Conservation (phyloP, 768 basidiomycete genomes). For the Termitomyces sp. region DNA sequence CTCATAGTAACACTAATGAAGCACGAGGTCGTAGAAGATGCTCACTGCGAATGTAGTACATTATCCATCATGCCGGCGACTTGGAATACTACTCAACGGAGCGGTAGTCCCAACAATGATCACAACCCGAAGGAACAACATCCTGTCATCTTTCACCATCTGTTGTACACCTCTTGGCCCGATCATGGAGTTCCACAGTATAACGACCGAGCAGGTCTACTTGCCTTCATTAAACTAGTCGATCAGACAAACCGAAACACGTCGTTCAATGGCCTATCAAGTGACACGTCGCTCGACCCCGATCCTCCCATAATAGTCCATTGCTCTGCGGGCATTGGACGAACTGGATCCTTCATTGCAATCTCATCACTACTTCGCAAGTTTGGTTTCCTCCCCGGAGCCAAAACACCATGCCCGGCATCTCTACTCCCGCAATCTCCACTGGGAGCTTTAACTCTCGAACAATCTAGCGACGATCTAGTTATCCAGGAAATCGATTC, state of each 20-base stretch:
- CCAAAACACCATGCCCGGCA: conserved; percentile 22
- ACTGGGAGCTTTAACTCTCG: conserved; percentile 50
- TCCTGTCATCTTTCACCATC: conserved; percentile 55
- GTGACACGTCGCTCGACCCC: conserved; percentile 30
- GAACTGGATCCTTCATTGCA: conserved; percentile 84
- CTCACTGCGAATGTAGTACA: conserved; percentile 56
- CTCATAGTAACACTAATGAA: conserved; percentile 56
- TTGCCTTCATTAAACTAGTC: conserved; percentile 60
- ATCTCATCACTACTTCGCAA: conserved; percentile 72
- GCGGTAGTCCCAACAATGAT: background rate
- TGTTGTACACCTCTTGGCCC: conserved; percentile 77
- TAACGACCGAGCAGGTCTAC: conserved; percentile 51
- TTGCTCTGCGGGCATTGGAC: conserved; percentile 85
- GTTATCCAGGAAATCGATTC: conserved; percentile 71
- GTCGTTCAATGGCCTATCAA: conserved; percentile 21
- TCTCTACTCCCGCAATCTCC: conserved; percentile 40
- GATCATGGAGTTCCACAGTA: conserved; percentile 76
- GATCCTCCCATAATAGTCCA: conserved; percentile 79
- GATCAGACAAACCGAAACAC: conserved; percentile 52
- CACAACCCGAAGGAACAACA: conserved; percentile 18
- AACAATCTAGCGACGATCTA: conserved; percentile 41
- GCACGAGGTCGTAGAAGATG: conserved; percentile 40
- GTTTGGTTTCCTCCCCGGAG: conserved; percentile 38
- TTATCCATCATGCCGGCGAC: conserved; percentile 44
- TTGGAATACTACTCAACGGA: background rate